Evolutionary conservation across 2,329 filamentous ascomycete genomes (phyloP), one percentile per base, ranked within the genome.

Genomic region (Xylaria sp.): DNA sequence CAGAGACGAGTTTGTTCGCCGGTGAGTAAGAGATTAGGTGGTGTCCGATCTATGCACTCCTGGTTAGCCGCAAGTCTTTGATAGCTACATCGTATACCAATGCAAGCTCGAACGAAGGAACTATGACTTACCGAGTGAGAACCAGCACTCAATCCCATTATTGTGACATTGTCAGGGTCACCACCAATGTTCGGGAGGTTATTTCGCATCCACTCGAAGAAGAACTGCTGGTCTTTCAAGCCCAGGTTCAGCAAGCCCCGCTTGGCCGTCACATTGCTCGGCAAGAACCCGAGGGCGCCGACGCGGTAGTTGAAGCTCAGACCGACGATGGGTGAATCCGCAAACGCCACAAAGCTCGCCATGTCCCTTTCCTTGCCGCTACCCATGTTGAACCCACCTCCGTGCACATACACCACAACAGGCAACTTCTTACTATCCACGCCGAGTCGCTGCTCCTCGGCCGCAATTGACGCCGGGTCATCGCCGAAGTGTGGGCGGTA

Each of bases 251-350:
- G 79, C 47, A 86, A 72, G 0, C 87, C 89, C 60, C 84, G 84
- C 39, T 83, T 83, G 14, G 83, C 81, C 34, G 86, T 83, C 63
- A 86, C 73, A 9, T 78, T 77, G n/a, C 85, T 89, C 9, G 87
- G 85, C 32, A 93, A 78, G 78, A 95, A 93, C 0, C 92, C 92
- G 74, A 93, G 82, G 4, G 88, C 85, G 2, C 89, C 88, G 57
- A 92, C 83, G 9, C 91, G 85, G 78, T 92, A 89, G 78, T 86
- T 88, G 76, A 90, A 86, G 76, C 83, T 86, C 59, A 90, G 83
- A 39, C 82, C 86, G 50, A 92, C 81, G 60, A 92, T 79, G 9
- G 85, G 85, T 53, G 79, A 75, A 30, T 80, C 79, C 2, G 84
- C 79, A 81, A 86, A 90, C 4, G 85, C 83, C 14, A 90, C 85